Evolutionary conservation across 2,329 filamentous ascomycete genomes (phyloP).

Genomic region (Didymella exigua): DNA sequence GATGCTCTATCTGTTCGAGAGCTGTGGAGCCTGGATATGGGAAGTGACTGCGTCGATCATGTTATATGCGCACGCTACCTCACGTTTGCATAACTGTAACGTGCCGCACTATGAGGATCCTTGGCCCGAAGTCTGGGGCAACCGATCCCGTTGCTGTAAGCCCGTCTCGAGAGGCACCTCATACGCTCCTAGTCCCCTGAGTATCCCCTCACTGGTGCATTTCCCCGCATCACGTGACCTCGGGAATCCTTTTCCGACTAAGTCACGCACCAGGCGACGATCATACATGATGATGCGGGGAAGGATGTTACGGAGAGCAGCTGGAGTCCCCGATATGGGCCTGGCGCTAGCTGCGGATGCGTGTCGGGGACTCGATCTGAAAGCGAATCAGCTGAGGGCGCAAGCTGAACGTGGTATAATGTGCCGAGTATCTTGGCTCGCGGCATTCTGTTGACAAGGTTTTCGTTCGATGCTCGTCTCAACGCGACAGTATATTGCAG

Average conservation of each 20-base stretch:
- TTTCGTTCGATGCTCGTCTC: slow-evolving; percentile 2
- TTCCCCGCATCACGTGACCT: slow-evolving; percentile 10
- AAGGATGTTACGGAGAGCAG: not conserved
- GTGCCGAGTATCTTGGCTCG: not conserved
- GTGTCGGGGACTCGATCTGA: not conserved
- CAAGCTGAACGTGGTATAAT: not conserved
- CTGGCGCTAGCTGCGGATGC: not conserved
- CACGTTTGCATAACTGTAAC: not conserved
- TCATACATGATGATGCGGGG: not conserved
- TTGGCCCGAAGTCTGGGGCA: slow-evolving; percentile 3
- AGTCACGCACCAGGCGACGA: not conserved
- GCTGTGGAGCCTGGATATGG: not conserved
- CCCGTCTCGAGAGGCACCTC: slow-evolving; percentile 4
- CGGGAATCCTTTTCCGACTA: not conserved
- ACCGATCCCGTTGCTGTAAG: not conserved
- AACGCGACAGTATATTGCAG: not conserved
- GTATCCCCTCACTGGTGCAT: no score
- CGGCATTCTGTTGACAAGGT: not conserved
- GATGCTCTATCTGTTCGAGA: not conserved
- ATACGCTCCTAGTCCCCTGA: not conserved
- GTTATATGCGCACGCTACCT: slow-evolving; percentile 1
- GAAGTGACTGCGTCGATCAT: not conserved
- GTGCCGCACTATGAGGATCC: not conserved
- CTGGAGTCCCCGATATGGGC: not conserved
- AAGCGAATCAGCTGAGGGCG: not conserved